A percentile compares a stretch with the other conserved stretches of the same genome.
Evolutionary conservation across 257 asterid genomes (phyloP).

Genomic region (Euphrasia confusa): DNA sequence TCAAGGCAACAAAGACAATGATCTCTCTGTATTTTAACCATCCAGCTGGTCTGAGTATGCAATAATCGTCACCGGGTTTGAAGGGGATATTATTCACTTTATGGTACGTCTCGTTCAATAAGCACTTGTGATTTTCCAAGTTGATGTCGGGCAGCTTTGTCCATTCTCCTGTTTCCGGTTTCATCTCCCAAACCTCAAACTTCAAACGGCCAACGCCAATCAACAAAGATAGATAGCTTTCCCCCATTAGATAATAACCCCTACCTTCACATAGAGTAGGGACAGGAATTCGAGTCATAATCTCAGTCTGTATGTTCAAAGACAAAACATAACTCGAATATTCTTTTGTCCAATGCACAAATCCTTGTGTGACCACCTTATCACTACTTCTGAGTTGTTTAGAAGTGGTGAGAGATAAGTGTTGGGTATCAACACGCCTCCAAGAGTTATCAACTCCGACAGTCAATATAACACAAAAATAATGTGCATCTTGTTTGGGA

Average conservation of each 20-base stretch:
- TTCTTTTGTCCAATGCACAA: neutral
- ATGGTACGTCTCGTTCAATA: too few relatives aligned
- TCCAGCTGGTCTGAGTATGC: too few relatives aligned
- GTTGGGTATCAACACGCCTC: neutral
- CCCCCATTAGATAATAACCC: neutral
- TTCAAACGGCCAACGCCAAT: neutral
- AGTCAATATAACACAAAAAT: slow-evolving; percentile 1
- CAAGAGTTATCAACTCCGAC: slow-evolving; percentile 4
- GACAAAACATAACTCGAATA: neutral
- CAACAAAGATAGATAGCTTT: neutral
- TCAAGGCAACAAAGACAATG: too few relatives aligned
- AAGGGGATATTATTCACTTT: too few relatives aligned
- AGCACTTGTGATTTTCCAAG: neutral
- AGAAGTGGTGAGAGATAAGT: neutral
- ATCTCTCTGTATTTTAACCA: too few relatives aligned
- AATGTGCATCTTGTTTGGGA: too few relatives aligned
- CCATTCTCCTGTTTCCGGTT: neutral
- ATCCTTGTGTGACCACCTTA: neutral
- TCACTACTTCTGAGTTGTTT: too few relatives aligned
- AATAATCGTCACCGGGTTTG: too few relatives aligned
- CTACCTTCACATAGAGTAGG: too few relatives aligned
- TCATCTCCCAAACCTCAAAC: neutral
- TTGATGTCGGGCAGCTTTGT: too few relatives aligned
- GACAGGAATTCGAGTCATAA: neutral
- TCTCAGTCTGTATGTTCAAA: neutral